Base-by-base conservation (phyloP, 2,329 filamentous ascomycete genomes). In the Phaeosphaeria sp. region DNA sequence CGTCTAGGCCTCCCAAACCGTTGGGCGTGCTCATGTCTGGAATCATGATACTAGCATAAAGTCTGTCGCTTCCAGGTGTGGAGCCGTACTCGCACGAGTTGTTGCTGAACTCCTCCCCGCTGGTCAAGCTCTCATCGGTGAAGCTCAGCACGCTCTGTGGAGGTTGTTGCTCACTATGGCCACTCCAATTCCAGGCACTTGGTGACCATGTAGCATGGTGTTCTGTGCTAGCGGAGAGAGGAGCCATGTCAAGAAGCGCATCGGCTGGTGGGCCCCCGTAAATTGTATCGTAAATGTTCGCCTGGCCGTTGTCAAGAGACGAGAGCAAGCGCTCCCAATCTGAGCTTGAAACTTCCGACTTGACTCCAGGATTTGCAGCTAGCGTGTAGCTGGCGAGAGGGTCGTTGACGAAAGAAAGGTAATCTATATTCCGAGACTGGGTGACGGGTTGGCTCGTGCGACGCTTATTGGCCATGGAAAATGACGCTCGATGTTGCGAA, bases 241-340 rank as follows among this genome's bases (percentile, higher is more conserved):
- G 71, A 6, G 69, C 58, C 23, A 71, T 68, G 44, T 77, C 75
- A 30, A 76, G 59, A 11, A 78, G 72, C 5, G 74, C 74, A 42
- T 78, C 76, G 0, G 74, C 76, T 7, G 81, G 82, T 10, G 84
- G 83, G 0, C 90, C 90, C 39, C 90, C 90, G 65, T 93, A 93
- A 54, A 92, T 92, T 42, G 89, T 89, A 71, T 92, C 89, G 75
- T 92, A 95, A n/a, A 96, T 89, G 71, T 94, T 96, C 53, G 89
- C 87, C 63, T 89, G 85, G 0, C 91, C 91, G 36, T 88, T 88
- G 67, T 96, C 92, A 74, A 96, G 87, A 21, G 89, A 89, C 3
- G 90, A 89, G 1, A 96, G 83, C 0, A 96, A 83, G 1, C 89
- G 87, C 74, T 96, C 92, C 93, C 92, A 96, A 67, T 95, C 91